Conservation (phyloP, 1,139 yeast genomes). For the Magnusiomyces sp. region DNA sequence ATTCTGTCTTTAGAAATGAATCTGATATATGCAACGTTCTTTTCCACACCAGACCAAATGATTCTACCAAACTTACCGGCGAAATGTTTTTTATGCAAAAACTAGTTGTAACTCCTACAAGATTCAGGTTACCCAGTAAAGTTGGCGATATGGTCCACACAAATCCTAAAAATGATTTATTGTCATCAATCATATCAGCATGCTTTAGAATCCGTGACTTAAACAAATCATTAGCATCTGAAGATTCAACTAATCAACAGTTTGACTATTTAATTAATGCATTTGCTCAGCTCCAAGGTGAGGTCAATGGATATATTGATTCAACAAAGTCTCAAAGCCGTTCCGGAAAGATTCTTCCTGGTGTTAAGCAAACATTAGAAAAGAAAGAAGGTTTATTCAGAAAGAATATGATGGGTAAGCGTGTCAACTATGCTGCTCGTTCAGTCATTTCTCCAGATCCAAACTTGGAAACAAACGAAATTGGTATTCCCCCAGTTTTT, state of each 20-base stretch:
- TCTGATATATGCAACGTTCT: conserved; percentile 34
- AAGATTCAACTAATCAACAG: conserved; percentile 59
- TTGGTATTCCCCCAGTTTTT: conserved; percentile 98
- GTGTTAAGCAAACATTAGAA: conserved; percentile 94
- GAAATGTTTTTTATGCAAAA: conserved; percentile 87
- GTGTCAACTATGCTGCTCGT: conserved; percentile 98
- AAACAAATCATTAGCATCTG: conserved; percentile 65
- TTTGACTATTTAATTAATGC: conserved; percentile 91
- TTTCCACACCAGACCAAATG: conserved; percentile 71
- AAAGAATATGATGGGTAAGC: conserved; percentile 99
- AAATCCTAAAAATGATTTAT: conserved; percentile 82
- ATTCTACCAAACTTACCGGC: conserved; percentile 48
- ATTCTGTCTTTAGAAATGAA: conserved; percentile 68
- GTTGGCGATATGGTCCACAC: conserved; percentile 95
- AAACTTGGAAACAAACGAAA: conserved; percentile 91
- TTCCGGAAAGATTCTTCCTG: conserved; percentile 79
- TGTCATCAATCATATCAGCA: conserved; percentile 72
- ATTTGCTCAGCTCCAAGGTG: conserved; percentile 89
- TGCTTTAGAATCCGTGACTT: conserved; percentile 78
- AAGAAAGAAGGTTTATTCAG: conserved; percentile 98
- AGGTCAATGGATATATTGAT: conserved; percentile 89
- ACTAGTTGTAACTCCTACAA: conserved; percentile 89
- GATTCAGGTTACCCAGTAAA: conserved; percentile 94
- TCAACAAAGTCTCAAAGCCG: conserved; percentile 75
- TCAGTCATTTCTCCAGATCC: conserved; percentile 99